Conservation (phyloP, 129 eudicot species). For the Apium graveolens region DNA sequence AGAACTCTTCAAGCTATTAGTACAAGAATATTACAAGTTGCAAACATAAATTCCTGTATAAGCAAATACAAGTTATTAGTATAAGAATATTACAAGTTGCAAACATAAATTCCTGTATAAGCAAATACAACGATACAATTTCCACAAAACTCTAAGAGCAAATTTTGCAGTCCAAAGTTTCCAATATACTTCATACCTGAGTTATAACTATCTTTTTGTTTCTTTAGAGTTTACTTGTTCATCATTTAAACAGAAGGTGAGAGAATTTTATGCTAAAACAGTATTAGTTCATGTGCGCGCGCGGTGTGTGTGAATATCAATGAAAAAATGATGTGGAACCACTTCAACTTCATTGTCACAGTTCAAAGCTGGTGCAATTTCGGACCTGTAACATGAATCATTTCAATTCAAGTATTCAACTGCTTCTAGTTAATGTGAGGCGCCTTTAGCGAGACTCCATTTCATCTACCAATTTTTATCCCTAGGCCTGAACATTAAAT, state of each 20-base stretch:
- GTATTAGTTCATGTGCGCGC: background rate
- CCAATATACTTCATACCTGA: background rate
- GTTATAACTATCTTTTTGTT: background rate
- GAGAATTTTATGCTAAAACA: background rate
- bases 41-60: background rate
- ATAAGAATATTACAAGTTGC: no score
- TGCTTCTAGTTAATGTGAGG: background rate
- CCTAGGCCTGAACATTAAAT: background rate
- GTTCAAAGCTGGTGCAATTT: background rate
- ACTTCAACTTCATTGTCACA: background rate
- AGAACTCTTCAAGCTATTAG: background rate
- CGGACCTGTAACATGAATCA: background rate
- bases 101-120: background rate
- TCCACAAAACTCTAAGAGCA: background rate
- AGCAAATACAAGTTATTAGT: no score
- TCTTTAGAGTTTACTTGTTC: background rate
- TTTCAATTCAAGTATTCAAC: background rate
- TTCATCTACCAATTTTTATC: background rate
- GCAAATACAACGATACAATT: background rate
- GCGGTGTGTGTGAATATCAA: background rate
- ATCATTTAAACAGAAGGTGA: background rate
- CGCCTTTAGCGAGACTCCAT: background rate
- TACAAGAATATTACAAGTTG: background rate
- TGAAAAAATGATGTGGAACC: background rate
- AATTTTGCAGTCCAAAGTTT: background rate